Evolutionary conservation across 2,329 filamentous ascomycete genomes (phyloP), one percentile per base, ranked within the genome.

Genomic region (Xylariaceae sp.): DNA sequence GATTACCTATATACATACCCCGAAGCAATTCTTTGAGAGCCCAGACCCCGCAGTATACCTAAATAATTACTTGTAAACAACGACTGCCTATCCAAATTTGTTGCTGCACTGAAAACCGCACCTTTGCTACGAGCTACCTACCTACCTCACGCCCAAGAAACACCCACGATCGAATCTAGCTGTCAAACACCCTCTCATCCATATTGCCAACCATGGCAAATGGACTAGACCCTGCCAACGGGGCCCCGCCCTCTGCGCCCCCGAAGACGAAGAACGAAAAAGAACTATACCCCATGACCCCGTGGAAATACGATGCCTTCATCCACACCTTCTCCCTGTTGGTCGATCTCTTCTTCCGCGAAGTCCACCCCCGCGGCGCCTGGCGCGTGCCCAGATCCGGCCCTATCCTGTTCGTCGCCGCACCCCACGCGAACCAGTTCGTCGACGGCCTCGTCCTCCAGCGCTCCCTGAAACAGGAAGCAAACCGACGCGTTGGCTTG

Each of bases 341-440:
- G 47, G 86, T 95, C 60, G 94, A 99, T 72, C 84, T 97, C 61
- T 99, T 99, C 82, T 99, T 99, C 77, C 87, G 94, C 62, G 94
- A 99, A 73, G 90, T 99, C 14, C 92, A 97, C 69, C 94, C 94
- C 12, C 83, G 94, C 59, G 91, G 91, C 61, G 90, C 92, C 57
- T 99, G 94, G 91, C 93, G 92, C 71, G 89, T 99, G 42, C 94
- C 94, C 42, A 85, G 88, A 64, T 82, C 84, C 57, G 94, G 92
- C 0, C 92, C 94, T 1, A 83, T 99, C 57, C 89, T 99, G 54
- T 94, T 99, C 66, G 94, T 99, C 61, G 94, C 92, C 42, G 94
- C 93, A 49, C 94, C 94, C 60, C 94, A 99, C 77, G 93, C 93
- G 54, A 99, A 99, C 53, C 66, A 96, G 87, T 99, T 99, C 63